A percentile compares a stretch with the other conserved stretches of the same genome.
These are phyloP conservation scores for Pseudogymnoascus verrucosus DNA, from an alignment of 2,329 filamentous ascomycete genomes.

Conservation along the genomic window DNA sequence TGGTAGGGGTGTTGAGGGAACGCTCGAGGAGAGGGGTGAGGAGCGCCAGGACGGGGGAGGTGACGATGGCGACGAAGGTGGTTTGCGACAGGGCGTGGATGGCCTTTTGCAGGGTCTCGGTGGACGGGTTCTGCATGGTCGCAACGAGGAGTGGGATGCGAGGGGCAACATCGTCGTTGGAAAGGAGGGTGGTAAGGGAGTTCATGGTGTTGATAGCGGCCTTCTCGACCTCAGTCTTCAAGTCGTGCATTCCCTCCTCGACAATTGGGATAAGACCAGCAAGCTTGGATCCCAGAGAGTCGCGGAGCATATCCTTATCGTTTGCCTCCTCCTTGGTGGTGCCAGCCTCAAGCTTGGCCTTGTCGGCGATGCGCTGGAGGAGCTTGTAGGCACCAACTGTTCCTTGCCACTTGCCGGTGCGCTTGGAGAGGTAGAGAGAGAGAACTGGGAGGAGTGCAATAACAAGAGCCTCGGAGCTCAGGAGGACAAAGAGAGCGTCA, in stretches of 20 bases:
- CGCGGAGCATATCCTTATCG: slow-evolving; percentile 82
- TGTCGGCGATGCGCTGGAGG: slow-evolving; percentile 89
- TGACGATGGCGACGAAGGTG: slow-evolving; percentile 96
- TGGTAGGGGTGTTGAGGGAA: slow-evolving; percentile 83
- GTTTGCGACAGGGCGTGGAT: slow-evolving; percentile 96
- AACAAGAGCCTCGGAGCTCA: slow-evolving; percentile 76
- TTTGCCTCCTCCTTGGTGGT: slow-evolving; percentile 71
- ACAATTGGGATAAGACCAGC: slow-evolving; percentile 84
- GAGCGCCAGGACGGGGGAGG: slow-evolving; percentile 87
- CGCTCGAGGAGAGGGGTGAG: slow-evolving; percentile 92
- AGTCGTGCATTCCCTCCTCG: slow-evolving; percentile 90
- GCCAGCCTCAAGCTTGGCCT: slow-evolving; percentile 78
- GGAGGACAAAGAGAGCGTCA: slow-evolving; percentile 73
- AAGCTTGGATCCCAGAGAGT: slow-evolving; percentile 81
- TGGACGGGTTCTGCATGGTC: slow-evolving; percentile 88
- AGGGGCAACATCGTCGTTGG: slow-evolving; percentile 93
- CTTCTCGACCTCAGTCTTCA: slow-evolving; percentile 83
- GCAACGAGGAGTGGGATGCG: slow-evolving; percentile 87
- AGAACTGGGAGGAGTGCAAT: slow-evolving; percentile 73
- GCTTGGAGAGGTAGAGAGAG: slow-evolving; percentile 67
- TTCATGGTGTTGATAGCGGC: slow-evolving; percentile 90
- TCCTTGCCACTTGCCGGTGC: slow-evolving; percentile 94
- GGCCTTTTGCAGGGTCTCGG: slow-evolving; percentile 83
- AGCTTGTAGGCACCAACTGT: slow-evolving; percentile 79
- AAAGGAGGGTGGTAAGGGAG: slow-evolving; percentile 77